Evolutionary conservation across 768 basidiomycete genomes (phyloP).

Genomic region (Mycena venus): DNA sequence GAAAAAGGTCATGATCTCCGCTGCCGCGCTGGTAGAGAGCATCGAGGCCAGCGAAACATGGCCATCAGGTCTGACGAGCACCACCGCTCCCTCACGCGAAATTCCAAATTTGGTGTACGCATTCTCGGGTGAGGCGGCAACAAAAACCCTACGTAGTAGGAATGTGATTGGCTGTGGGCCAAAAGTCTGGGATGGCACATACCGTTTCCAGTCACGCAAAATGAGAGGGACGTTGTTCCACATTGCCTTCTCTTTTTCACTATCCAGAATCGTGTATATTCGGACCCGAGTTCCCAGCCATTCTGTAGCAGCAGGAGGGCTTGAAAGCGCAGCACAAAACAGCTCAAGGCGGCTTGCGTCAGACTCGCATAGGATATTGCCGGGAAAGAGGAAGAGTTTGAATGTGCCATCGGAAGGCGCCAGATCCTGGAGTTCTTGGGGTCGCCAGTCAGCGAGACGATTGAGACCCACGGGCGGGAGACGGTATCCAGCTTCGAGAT

Average conservation of each 20-base stretch:
- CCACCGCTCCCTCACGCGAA: background rate
- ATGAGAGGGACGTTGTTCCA: conserved; percentile 7
- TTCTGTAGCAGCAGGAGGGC: background rate
- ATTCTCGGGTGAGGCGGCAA: background rate
- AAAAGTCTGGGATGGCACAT: background rate
- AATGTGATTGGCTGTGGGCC: background rate
- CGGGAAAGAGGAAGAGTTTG: conserved; percentile 40
- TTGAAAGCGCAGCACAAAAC: background rate
- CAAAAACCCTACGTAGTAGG: background rate
- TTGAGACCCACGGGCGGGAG: conserved; percentile 52
- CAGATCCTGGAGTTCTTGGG: conserved; percentile 56
- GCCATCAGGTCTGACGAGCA: conserved; percentile 3
- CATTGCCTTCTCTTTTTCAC: background rate
- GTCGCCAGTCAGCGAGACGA: conserved; percentile 51
- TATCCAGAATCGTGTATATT: conserved; percentile 1
- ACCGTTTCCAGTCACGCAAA: conserved; percentile 16
- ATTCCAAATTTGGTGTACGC: conserved; percentile 6
- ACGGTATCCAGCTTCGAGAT: conserved; percentile 53
- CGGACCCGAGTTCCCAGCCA: background rate
- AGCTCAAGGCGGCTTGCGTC: background rate
- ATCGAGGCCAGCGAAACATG: background rate
- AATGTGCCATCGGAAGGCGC: conserved; percentile 54
- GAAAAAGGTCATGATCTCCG: background rate
- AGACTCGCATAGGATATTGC: conserved; percentile 38
- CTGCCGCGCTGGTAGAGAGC: background rate